Evolutionary conservation across 208 protist species (phyloP).

Genomic region (Giardia muris): DNA sequence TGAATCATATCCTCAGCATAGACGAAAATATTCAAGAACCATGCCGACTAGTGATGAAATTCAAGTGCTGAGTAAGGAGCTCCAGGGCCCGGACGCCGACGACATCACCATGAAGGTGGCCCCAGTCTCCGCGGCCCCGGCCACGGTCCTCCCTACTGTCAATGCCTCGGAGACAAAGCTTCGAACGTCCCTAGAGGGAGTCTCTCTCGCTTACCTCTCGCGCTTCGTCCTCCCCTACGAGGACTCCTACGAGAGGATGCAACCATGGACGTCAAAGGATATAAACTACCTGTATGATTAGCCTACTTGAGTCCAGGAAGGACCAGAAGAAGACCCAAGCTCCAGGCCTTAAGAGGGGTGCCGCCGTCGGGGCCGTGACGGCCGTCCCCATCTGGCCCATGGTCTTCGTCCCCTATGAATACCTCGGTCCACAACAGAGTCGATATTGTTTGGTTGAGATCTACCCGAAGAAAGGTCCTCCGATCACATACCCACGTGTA

Average conservation of each 20-base stretch:
- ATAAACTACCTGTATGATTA: too few species aligned
- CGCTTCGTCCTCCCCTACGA: not conserved
- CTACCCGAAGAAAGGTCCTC: not conserved
- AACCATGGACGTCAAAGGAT: not conserved
- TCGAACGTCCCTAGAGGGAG: not conserved
- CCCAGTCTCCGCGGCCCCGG: not conserved
- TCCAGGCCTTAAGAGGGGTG: not conserved
- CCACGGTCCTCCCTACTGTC: not conserved
- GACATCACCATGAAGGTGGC: not conserved
- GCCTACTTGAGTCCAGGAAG: too few species aligned
- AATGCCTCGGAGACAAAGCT: not conserved
- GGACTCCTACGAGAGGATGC: not conserved
- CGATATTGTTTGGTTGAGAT: not conserved
- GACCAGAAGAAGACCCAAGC: not conserved
- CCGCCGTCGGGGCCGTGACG: not conserved
- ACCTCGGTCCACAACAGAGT: not conserved
- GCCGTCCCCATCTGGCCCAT: not conserved
- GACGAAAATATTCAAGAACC: too few species aligned
- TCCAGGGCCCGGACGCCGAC: not conserved
- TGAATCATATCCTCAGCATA: too few species aligned
- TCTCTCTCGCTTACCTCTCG: not conserved
- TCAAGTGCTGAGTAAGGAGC: not conserved
- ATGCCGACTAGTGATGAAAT: too few species aligned
- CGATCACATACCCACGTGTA: not conserved
- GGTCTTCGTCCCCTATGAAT: not conserved